Evolutionary conservation across 495 filamentous ascomycete genomes (phyloP).

Genomic region (Penicillium malachiteum): DNA sequence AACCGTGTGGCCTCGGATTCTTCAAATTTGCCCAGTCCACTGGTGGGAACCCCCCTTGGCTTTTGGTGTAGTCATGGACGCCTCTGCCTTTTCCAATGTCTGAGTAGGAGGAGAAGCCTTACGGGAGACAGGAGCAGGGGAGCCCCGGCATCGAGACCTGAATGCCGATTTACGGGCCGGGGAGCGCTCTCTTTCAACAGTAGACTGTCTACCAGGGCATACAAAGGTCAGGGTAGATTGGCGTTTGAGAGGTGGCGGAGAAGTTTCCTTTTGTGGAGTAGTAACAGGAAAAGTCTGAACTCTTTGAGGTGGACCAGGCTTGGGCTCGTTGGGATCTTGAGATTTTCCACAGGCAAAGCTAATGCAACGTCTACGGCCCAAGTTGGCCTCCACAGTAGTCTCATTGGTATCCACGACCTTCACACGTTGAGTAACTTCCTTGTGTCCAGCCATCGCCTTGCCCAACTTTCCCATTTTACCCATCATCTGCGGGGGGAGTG

Average conservation of each 20-base stretch:
- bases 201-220: constrained; percentile 51
- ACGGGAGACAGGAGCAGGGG: constrained; percentile 49
- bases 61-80: constrained; percentile 1
- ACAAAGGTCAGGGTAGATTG: constrained; percentile 59
- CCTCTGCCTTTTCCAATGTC: constrained; percentile 7
- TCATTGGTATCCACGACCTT: constrained; percentile 40
- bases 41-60: constrained; percentile 36
- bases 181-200: constrained; percentile 31
- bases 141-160: constrained; percentile 43
- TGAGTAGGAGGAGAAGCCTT: constrained; percentile 26
- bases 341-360: constrained; percentile 75
- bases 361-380: constrained; percentile 82
- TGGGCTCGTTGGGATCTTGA: constrained; percentile 22
- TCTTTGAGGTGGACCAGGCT: constrained; percentile 15
- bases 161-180: constrained; percentile 26
- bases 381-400: constrained; percentile 51
- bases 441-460: constrained; percentile 21
- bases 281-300: constrained; percentile 4
- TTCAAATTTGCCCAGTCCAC: constrained; percentile 56
- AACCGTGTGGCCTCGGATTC: constrained; percentile 72
- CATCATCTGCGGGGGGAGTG: constrained; percentile 50
- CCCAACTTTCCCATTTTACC: constrained; percentile 25
- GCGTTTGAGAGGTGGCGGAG: constrained; percentile 45
- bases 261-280: constrained; percentile 10
- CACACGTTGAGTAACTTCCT: constrained; percentile 29